phyloP scores from a whole-genome alignment of 208 protist species.

The Phytomonas sp. region DNA sequence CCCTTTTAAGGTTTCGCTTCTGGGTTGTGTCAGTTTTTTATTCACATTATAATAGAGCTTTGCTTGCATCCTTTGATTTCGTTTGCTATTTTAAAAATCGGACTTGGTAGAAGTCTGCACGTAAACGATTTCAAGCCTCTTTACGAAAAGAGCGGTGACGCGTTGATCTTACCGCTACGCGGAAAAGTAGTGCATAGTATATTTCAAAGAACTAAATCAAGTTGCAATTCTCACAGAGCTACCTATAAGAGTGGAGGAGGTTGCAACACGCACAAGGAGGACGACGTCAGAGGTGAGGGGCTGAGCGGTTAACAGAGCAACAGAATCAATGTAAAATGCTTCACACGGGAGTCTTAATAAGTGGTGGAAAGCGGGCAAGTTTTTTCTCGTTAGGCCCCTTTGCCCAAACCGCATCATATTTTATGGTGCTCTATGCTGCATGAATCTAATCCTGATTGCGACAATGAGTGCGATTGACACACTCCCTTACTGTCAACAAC shows the following conservation, averaged over 20 bases:
- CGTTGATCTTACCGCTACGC: not conserved
- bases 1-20: not conserved
- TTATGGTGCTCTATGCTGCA: not conserved
- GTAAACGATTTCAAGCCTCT: not conserved
- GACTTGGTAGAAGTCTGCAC: not conserved
- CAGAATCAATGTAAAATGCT: not conserved
- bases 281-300: not conserved
- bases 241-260: not conserved
- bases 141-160: not conserved
- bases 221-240: not conserved
- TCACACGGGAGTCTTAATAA: not conserved
- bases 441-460: not conserved
- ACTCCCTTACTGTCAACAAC: not conserved
- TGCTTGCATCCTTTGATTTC: not conserved
- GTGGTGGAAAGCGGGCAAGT: not conserved
- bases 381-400: not conserved
- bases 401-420: not conserved
- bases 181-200: not conserved
- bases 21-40: not conserved
- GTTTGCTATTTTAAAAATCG: not conserved
- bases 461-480: not conserved
- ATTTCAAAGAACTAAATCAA: not conserved
- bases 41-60: not conserved
- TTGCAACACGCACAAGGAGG: not conserved
- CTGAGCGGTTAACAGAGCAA: not conserved